Evolutionary conservation across 371 early-diverging fungal genomes (phyloP), one percentile per base, ranked within the genome.

Genomic region (Quaeritorhiza haematococci): DNA sequence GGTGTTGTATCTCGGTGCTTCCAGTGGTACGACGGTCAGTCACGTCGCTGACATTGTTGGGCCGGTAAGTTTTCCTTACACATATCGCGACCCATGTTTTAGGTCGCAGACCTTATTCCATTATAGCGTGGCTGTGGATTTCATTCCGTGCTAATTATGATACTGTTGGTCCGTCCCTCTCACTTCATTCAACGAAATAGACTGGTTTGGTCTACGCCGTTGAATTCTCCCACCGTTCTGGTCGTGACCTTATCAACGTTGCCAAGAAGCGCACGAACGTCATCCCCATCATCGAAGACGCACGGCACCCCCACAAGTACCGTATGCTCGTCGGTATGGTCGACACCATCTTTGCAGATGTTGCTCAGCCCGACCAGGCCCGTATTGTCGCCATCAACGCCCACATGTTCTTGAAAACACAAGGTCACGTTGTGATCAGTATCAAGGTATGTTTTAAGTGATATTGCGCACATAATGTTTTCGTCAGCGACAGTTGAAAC

Each of bases 181-280:
- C 32, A 58, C 23, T 29, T 32, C 59, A 28, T 57, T 57, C 23
- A 23, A 61, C 29, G 26, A 3, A 13, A 33, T 46, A 74, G 68
- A 76, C 90, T 67, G 98, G 98, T 70, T 84, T 92, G 43, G 99
- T 99, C 28, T 99, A 98, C 76, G 99, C 98, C 33, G 99, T 99
- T 59, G 99, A 99, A 80, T 99, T 99, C 84, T 97, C 98, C 58
- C 98, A 98, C 83, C 91, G 99, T 67, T 91, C 98, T 41, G 99
- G 99, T 44, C 93, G 99, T 80, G 99, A 99, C 73, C 82, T 99
- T 60, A 95, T 99, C 79, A 98, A 97, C 83, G 91, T 99, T 87
- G 99, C 99, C 71, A 99, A 98, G 89, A 99, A 99, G 87, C 92
- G 99, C 69, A 95, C 96, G 64, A 99, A 99, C 79, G 96, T 99